Base-by-base conservation (phyloP, 345 rosid genomes). In the Euclidium syriacum region DNA sequence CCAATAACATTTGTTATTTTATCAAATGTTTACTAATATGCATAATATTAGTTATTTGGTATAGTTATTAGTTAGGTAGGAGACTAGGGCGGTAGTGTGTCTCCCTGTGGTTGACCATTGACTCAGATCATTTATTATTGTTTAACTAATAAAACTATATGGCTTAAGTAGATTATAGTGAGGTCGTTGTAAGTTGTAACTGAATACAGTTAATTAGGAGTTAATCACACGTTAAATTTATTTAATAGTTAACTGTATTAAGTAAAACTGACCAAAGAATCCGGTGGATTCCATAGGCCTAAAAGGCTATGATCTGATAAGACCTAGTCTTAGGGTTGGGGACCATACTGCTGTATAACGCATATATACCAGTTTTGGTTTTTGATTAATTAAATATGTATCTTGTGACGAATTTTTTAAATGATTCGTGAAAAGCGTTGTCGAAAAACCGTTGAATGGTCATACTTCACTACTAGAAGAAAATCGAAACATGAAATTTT, bases 51-150 rank as follows among this genome's bases (percentile, higher is more conserved):
- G 34, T 1, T 41, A 52, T 14, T 19, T 27, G 7, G 4, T 11
- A n/a, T n/a, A 12, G n/a, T n/a, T n/a, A n/a, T n/a, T 34, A 19
- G 24, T 8, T 57, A 26, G 38, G 27, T 42, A 29, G 12, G 25
- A 27, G 20, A 19, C 2, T 30, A 23, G 38, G 52, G 38, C 52
- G 69, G 69, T 62, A 63, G 46, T 70, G 46, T 53, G 64, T 55
- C 44, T 60, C 23, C 10, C 20, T 23, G n/a, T 33, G 12, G 55
- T 81, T 77, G 81, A 79, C 83, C 77, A 50, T 66, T 79, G 83
- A 81, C 77, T 68, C 34, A 10, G 12, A 19, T 40, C 40, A 26
- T 27, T 34, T 26, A 12, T 11, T 58, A 2, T 11, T 72, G 8
- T 52, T 53, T 15, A 70, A 17, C 7, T 1, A 25, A 15, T 23